A percentile compares a stretch with the other conserved stretches of the same genome.
Conservation (phyloP, 2,329 filamentous ascomycete genomes). For the Trichophyton equinum region DNA sequence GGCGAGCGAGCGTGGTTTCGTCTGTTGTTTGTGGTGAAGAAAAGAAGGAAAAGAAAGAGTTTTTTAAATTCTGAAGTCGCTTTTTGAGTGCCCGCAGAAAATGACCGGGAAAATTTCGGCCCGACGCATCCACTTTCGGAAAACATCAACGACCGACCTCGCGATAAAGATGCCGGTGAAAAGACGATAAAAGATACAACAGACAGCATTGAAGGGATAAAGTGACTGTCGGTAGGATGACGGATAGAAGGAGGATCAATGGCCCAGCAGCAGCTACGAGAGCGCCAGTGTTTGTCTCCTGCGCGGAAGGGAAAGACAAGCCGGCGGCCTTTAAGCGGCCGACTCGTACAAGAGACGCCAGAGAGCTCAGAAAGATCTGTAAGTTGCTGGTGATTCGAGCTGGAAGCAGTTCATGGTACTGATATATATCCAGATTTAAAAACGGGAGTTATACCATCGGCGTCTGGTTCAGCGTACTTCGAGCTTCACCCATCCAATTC, state of each 20-base stretch:
- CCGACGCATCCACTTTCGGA: neutral
- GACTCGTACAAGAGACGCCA: constrained; percentile 48
- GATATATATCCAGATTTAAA: constrained; percentile 55
- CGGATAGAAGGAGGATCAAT: constrained; percentile 82
- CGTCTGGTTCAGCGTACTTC: constrained; percentile 72
- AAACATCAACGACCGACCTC: neutral
- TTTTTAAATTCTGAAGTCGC: neutral
- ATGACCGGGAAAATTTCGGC: constrained; percentile 3
- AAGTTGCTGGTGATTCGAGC: neutral
- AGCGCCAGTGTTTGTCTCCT: constrained; percentile 54
- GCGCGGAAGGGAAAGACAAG: constrained; percentile 34
- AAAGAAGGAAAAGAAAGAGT: neutral
- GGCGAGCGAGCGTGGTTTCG: neutral
- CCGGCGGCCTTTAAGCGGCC: constrained; percentile 37
- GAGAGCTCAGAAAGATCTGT: constrained; percentile 73
- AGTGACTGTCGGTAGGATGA: constrained; percentile 38
- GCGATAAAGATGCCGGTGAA: neutral
- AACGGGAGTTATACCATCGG: constrained; percentile 83
- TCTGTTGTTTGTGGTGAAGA: neutral
- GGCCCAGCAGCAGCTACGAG: constrained; percentile 66
- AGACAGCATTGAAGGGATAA: neutral
- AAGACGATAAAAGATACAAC: neutral
- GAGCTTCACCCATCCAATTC: constrained; percentile 40
- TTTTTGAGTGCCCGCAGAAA: neutral
- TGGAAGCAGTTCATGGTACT: constrained; percentile 13